Percentiles rank a stretch among this genome's conserved stretches.
phyloP scores from a whole-genome alignment of 2,329 filamentous ascomycete genomes.

The Blastomyces parvus region DNA sequence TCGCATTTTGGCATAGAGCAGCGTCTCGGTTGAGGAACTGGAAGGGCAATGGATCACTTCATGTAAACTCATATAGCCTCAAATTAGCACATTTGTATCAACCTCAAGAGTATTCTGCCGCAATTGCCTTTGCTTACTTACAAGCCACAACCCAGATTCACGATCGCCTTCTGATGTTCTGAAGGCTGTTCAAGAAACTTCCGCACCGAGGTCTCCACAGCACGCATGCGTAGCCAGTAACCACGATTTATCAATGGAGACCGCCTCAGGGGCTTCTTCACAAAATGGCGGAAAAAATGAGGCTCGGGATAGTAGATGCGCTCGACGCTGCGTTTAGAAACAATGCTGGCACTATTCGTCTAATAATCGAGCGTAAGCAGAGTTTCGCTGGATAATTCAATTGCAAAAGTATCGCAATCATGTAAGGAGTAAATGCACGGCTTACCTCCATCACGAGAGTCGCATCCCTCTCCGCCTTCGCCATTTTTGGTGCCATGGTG shows the following conservation, averaged over 20 bases:
- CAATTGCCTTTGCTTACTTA: slow-evolving; percentile 42
- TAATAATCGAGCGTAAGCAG: slow-evolving; percentile 24
- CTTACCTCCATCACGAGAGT: slow-evolving; percentile 47
- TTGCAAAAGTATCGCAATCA: slow-evolving; percentile 17
- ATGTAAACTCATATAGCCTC: not conserved
- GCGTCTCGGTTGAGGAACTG: slow-evolving; percentile 63
- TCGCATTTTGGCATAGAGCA: slow-evolving; percentile 46
- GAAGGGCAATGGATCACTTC: slow-evolving; percentile 78
- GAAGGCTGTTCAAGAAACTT: slow-evolving; percentile 56
- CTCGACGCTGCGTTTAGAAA: slow-evolving; percentile 89
- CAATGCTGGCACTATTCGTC: slow-evolving; percentile 87
- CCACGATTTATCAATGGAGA: slow-evolving; percentile 86
- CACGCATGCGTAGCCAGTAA: slow-evolving; percentile 77
- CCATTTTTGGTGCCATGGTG: slow-evolving; percentile 16
- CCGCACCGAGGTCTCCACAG: slow-evolving; percentile 64
- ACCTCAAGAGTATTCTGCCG: not conserved
- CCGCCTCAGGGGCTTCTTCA: slow-evolving; percentile 69
- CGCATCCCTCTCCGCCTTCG: slow-evolving; percentile 36
- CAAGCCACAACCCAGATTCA: slow-evolving; percentile 88
- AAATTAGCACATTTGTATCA: slow-evolving; percentile 13
- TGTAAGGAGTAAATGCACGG: slow-evolving; percentile 12
- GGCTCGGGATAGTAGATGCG: slow-evolving; percentile 72
- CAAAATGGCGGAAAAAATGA: slow-evolving; percentile 81
- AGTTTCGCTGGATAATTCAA: not conserved
- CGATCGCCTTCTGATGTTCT: slow-evolving; percentile 57